Evolutionary conservation across 2,329 filamentous ascomycete genomes (phyloP), one percentile per base, ranked within the genome.

Genomic region (Colletotrichum liaoningense): DNA sequence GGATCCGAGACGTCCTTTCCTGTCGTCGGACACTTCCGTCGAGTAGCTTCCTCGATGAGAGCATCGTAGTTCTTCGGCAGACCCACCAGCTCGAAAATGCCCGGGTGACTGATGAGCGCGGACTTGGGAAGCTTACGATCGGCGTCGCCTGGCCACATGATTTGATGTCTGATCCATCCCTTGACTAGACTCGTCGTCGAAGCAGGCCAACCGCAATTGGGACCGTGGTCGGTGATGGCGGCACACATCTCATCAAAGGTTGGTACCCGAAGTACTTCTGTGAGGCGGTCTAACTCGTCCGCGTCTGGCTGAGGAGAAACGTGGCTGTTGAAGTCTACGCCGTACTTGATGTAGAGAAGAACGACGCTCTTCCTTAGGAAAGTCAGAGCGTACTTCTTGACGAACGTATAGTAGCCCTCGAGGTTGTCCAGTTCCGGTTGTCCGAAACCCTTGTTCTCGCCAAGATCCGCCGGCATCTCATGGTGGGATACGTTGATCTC

Each of bases 1-100:
- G 97, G 95, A 81, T 99, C 97, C 2, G 92, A 93, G 63, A 99
- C 86, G 77, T 98, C 96, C 81, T 97, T 97, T 76, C 95, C 95
- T 1, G 95, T 98, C 2, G 92, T 97, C 0, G 95, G 95, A 79
- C 97, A 99, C 63, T 90, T 92, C 65, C 93, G 88, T 75, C 92
- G 92, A 77, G 97, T 96, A 30, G 95, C 94, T 83, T 97, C 95
- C 79, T 98, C 96, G 72, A 98, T 97, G 49, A 99, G 87, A 3
- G 92, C 93, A 81, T 98, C 97, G 81, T 95, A 99, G 78, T 96
- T 95, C 83, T 94, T 94, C 1, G 97, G 97, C 62, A 99, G 85
- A 1, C 97, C 97, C 14, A 99, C 92, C 28, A 99, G 90, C 82
- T 99, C 97, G 79, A 97, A 97, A 75, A 99, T 98, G 59, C 92